phyloP scores from a whole-genome alignment of 202 grass and related monocot genomes.

The Carex arenaria region DNA sequence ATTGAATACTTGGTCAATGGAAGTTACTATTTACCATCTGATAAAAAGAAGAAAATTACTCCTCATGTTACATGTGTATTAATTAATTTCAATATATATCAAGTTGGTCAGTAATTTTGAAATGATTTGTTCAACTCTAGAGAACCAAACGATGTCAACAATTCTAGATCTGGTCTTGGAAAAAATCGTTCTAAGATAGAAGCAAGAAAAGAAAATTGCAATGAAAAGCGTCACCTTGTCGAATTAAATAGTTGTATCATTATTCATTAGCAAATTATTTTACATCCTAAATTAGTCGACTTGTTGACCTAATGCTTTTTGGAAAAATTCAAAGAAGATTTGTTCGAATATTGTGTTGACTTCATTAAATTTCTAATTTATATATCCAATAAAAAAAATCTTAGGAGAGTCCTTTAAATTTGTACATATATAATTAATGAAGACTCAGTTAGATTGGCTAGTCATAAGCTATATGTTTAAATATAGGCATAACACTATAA shows the following conservation, averaged over 20 bases:
- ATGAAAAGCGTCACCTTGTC: not conserved
- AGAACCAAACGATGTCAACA: not conserved
- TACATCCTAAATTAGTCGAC: not conserved
- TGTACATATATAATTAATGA: not conserved
- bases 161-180: not conserved
- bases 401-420: not conserved
- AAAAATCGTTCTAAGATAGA: conserved; percentile 11
- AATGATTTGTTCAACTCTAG: not conserved
- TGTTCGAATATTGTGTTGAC: not conserved
- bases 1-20: not conserved
- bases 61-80: not conserved
- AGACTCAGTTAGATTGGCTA: conserved; percentile 2
- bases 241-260: not conserved
- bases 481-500: not conserved
- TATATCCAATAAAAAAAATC: conserved; percentile 5
- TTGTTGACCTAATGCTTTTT: not conserved
- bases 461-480: not conserved
- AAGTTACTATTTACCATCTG: not conserved
- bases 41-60: not conserved
- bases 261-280: not conserved
- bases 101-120: not conserved
- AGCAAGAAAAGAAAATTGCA: not conserved
- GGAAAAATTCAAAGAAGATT: conserved; percentile 11
- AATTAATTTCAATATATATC: not conserved
- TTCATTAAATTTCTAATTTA: conserved; percentile 1